phyloP scores from a whole-genome alignment of 78 protist species.

The Guillardia theta region DNA sequence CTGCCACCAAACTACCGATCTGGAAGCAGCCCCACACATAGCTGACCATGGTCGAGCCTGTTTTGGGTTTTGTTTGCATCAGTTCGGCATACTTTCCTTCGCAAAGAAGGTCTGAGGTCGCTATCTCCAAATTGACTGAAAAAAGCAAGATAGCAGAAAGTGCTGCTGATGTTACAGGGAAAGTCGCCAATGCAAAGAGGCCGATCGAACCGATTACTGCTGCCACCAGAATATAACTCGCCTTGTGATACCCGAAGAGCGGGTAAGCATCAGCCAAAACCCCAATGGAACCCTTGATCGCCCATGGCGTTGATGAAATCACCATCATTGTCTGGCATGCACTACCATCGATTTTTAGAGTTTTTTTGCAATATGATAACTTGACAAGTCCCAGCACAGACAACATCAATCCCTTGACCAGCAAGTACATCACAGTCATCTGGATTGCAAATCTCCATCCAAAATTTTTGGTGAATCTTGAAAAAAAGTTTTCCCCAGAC shows the following conservation, averaged over 20 bases:
- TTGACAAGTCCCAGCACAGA: not conserved
- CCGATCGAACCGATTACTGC: not conserved
- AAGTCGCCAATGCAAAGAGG: not conserved
- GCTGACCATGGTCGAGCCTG: conserved; percentile 27
- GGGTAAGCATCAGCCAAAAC: conserved; percentile 46
- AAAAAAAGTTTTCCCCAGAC: not conserved
- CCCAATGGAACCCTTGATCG: conserved; percentile 48
- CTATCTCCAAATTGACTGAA: not conserved
- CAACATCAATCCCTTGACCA: conserved; percentile 23
- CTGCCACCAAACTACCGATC: not conserved
- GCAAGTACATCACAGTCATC: conserved; percentile 1
- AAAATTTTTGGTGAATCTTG: not conserved
- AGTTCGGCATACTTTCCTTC: conserved; percentile 30
- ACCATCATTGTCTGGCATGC: conserved; percentile 14
- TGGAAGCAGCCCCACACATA: conserved; percentile 33
- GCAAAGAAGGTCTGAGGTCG: not conserved
- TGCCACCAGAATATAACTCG: not conserved
- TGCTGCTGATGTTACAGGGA: not conserved
- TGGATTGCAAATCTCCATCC: not conserved
- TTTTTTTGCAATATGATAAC: conserved; percentile 47
- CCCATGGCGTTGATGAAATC: conserved; percentile 41
- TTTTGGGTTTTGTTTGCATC: not conserved
- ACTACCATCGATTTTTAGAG: not conserved
- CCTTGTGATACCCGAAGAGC: conserved; percentile 51
- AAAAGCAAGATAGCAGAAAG: not conserved